These are phyloP conservation scores for Phytophthora foliorum DNA, from an alignment of 352 stramenopile species.

Conservation along the genomic window DNA sequence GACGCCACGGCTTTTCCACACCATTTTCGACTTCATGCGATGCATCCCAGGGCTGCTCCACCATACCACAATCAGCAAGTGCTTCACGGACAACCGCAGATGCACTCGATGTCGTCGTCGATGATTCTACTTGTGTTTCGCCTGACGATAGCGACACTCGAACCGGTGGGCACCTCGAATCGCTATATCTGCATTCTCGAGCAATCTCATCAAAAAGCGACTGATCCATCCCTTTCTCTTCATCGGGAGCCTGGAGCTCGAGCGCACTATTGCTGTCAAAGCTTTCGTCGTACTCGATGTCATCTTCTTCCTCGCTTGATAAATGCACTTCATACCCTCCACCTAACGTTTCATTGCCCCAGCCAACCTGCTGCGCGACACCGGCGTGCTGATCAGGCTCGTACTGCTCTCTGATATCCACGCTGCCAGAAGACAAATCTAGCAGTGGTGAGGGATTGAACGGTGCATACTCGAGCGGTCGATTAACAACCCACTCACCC, in stretches of 20 bases:
- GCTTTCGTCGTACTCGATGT: constrained; percentile 33
- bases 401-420: constrained; percentile 41
- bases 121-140: constrained; percentile 28
- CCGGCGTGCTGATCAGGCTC: constrained; percentile 18
- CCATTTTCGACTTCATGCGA: constrained; percentile 26
- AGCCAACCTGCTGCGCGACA: constrained; percentile 26
- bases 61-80: constrained; percentile 19
- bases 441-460: constrained; percentile 27
- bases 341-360: constrained; percentile 23
- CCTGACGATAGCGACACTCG: constrained; percentile 22
- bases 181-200: constrained; percentile 15
- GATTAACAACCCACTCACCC: constrained; percentile 28
- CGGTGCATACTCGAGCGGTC: constrained; percentile 30
- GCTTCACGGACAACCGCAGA: constrained; percentile 22
- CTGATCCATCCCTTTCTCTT: constrained; percentile 32
- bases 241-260: constrained; percentile 34
- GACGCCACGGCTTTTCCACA: constrained; percentile 65
- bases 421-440: constrained; percentile 37
- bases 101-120: constrained; percentile 19
- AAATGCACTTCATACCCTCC: constrained; percentile 22
- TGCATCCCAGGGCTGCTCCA: constrained; percentile 26
- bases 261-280: constrained; percentile 43
- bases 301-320: constrained; percentile 29
- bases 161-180: constrained; percentile 13
- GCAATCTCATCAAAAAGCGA: constrained; percentile 29